A percentile compares a stretch with the other conserved stretches of the same genome.
Evolutionary conservation across 2,329 filamentous ascomycete species (phyloP).

Genomic region (Fusarium burgessii): DNA sequence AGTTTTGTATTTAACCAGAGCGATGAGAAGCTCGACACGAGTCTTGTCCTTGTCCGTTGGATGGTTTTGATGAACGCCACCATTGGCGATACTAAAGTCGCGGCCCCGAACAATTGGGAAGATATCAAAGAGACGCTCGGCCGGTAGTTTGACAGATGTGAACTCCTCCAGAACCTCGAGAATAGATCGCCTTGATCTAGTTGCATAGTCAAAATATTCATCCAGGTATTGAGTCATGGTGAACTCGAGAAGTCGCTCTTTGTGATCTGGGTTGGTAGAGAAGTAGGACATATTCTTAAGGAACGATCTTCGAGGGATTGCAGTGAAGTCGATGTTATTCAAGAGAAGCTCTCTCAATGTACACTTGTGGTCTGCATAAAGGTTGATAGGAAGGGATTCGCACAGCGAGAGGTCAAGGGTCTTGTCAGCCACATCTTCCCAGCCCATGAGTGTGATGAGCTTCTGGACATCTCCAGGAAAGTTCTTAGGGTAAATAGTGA

Average conservation of each 20-base stretch:
- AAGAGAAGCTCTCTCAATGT: conserved; percentile 83
- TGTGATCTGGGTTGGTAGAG: conserved; percentile 77
- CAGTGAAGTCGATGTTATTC: conserved; percentile 88
- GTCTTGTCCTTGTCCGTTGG: conserved; percentile 49
- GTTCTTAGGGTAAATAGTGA: conserved; percentile 89
- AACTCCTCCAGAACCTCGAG: conserved; percentile 95
- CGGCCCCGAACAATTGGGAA: conserved; percentile 88
- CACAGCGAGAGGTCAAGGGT: conserved; percentile 66
- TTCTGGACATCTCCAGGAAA: conserved; percentile 82
- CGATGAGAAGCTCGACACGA: conserved; percentile 79
- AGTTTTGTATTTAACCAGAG: conserved; percentile 91
- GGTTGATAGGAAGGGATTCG: conserved; percentile 49
- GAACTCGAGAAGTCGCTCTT: conserved; percentile 86
- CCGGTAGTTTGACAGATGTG: conserved; percentile 83
- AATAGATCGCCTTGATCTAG: conserved; percentile 88
- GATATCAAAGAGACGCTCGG: conserved; percentile 75
- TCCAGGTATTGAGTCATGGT: conserved; percentile 82
- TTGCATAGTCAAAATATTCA: conserved; percentile 96
- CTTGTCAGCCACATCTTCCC: conserved; percentile 78
- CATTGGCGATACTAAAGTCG: conserved; percentile 92
- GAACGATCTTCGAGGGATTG: conserved; percentile 89
- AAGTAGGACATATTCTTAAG: conserved; percentile 83
- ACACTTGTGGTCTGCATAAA: conserved; percentile 55
- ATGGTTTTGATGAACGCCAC: conserved; percentile 60
- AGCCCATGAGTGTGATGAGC: conserved; percentile 83